Evolutionary conservation across 208 protist genomes (phyloP), one percentile per base, ranked within the genome.

Genomic region (Acanthamoeba castellanii): DNA sequence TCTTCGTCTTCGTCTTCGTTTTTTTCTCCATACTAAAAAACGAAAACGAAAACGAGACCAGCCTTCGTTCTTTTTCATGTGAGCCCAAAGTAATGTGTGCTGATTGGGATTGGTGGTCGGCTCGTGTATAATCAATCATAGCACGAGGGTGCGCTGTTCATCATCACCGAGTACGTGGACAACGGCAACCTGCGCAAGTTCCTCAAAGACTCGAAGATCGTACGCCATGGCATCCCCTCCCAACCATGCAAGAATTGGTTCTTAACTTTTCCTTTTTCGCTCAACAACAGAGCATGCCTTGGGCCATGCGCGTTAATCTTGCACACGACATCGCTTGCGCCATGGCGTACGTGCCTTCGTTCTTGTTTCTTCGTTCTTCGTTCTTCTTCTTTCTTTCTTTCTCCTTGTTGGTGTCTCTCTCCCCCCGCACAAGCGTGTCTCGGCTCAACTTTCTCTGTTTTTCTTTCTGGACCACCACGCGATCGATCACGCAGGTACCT

Each of bases 101-200:
- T 81, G 50, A 13, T 13, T 13, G 50, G 5, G 50, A 5, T 5
- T 55, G 50, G 50, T n/a, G 50, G 8, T 88, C 32, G 5, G 57
- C 3, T 42, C 59, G 3, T 27, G 18, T 27, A n/a, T 66, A 16
- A 6, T 16, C 20, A 7, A 18, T 42, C 20, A 57, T 9, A 85
- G 76, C 76, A 85, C 47, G 42, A 85, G n/a, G 76, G 76, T 4
- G 76, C 76, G 42, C 30, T 92, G 85, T 92, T 52, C 85, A 68
- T 92, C n/a, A 74, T 92, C 37, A 92, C 85, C 25, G 85, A 92
- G 85, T 74, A 76, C 25, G 61, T 92, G 55, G 34, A 68, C 42
- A 74, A 74, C 85, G 85, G 85, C 25, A 92, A 68, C 85, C 55
- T 92, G 52, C 85, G 85, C 85, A 92, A 92, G 85, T 76, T 76